Evolutionary conservation across 768 basidiomycete species (phyloP).

Genomic region (Trametes sanguinea): DNA sequence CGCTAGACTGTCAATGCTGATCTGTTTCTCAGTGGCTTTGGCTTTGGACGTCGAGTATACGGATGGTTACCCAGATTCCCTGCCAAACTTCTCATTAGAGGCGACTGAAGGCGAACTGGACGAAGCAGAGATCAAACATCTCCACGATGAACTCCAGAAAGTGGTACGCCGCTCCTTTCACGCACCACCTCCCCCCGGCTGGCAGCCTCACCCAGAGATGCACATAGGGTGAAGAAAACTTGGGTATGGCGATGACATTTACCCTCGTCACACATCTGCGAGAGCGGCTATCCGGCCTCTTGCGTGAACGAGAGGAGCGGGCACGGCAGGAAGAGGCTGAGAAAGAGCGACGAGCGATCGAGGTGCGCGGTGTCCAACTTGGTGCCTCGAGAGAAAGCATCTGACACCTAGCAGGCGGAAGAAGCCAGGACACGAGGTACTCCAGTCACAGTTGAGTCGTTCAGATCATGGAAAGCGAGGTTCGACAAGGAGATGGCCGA

Average conservation of each 20-base stretch:
- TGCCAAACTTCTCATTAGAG: conserved; percentile 74
- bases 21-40: conserved; percentile 60
- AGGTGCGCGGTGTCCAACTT: conserved; percentile 49
- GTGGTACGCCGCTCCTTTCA: conserved; percentile 41
- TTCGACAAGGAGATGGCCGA: conserved; percentile 71
- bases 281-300: conserved; percentile 69
- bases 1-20: neutral
- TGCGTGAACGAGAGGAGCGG: conserved; percentile 58
- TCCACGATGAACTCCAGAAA: conserved; percentile 58
- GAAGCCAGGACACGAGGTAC: conserved; percentile 88
- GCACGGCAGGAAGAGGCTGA: conserved; percentile 66
- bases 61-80: conserved; percentile 78
- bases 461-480: conserved; percentile 75
- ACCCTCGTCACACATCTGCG: conserved; percentile 85
- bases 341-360: conserved; percentile 69
- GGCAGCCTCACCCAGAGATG: neutral
- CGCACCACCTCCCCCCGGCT: too few relatives aligned
- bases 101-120: conserved; percentile 61
- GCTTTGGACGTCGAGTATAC: conserved; percentile 75
- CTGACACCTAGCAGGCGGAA: conserved; percentile 60
- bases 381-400: neutral
- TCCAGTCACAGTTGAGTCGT: conserved; percentile 82
- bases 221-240: conserved; percentile 74
- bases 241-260: conserved; percentile 98
- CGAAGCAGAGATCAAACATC: conserved; percentile 52